Conservation (phyloP, 2,329 filamentous ascomycete genomes). For the Cercospora brassicicola region DNA sequence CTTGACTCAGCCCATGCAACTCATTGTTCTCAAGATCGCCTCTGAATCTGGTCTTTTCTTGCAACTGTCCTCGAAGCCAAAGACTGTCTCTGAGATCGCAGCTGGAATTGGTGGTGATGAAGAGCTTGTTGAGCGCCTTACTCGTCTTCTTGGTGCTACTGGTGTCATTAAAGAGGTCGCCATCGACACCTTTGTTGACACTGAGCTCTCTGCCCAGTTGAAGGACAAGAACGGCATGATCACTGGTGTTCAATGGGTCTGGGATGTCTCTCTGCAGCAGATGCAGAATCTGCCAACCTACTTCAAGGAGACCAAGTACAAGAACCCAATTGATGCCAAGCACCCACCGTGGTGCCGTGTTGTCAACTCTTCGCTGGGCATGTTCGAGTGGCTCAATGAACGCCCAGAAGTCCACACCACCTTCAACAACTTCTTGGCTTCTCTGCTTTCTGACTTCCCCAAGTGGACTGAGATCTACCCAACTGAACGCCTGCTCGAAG, state of each 20-base stretch:
- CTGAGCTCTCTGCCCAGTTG: constrained; percentile 7
- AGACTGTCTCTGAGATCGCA: background rate
- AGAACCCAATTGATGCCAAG: constrained; percentile 14
- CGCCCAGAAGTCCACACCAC: background rate
- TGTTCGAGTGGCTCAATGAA: constrained; percentile 9
- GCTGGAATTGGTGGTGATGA: background rate
- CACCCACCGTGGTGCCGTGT: constrained; percentile 9
- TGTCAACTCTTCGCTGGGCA: constrained; percentile 13
- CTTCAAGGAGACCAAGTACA: constrained; percentile 14
- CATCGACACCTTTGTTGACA: constrained; percentile 14
- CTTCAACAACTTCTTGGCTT: constrained; percentile 18
- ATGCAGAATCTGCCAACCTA: constrained; percentile 15
- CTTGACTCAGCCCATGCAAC: background rate
- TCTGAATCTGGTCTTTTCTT: background rate
- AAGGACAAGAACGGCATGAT: constrained; percentile 15
- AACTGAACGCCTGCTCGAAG: constrained; percentile 6
- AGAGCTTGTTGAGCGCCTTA: background rate
- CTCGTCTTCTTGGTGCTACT: background rate
- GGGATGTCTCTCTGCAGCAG: constrained; percentile 10
- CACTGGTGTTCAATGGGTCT: constrained; percentile 16
- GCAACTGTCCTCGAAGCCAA: background rate
- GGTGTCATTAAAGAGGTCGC: background rate
- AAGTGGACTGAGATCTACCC: constrained; percentile 14
- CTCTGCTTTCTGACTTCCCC: background rate
- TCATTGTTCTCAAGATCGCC: background rate